Conservation (phyloP, 805 yeast genomes). For the Isabelozyma rhagii region DNA sequence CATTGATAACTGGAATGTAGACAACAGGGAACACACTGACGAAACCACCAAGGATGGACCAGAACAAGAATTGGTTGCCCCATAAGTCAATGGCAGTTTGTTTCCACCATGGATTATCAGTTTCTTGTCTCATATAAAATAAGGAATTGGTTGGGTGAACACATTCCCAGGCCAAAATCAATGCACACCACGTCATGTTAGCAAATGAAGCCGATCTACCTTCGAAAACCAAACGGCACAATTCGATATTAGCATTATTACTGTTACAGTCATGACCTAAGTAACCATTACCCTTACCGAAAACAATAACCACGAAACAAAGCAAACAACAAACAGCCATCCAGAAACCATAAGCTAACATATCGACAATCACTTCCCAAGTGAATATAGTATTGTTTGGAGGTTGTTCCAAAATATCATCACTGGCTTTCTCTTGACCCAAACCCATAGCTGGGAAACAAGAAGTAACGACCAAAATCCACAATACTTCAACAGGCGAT, state of each 20-base stretch:
- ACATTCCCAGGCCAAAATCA: conserved; percentile 40
- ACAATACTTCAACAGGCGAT: conserved; percentile 69
- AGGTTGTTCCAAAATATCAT: conserved; percentile 34
- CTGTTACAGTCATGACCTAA: conserved; percentile 36
- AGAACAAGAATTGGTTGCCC: conserved; percentile 35
- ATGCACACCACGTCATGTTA: conserved; percentile 41
- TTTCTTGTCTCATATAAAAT: conserved; percentile 34
- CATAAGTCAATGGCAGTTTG: conserved; percentile 33
- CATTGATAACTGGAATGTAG: conserved; percentile 39
- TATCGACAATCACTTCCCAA: conserved; percentile 38
- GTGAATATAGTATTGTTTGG: conserved; percentile 39
- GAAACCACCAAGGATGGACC: conserved; percentile 35
- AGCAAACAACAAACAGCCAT: conserved; percentile 40
- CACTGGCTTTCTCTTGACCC: conserved; percentile 46
- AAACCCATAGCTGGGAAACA: conserved; percentile 85
- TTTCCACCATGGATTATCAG: conserved; percentile 34
- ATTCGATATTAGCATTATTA: conserved; percentile 12
- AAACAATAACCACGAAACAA: conserved; percentile 36
- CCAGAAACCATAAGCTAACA: conserved; percentile 38
- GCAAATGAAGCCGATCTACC: conserved; percentile 39
- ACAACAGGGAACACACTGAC: conserved; percentile 38
- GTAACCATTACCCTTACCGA: conserved; percentile 36
- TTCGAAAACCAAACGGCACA: conserved; percentile 31
- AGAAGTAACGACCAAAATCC: conserved; percentile 77
- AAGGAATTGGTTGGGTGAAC: conserved; percentile 33